Evolutionary conservation across 2,329 filamentous ascomycete species (phyloP).

Genomic region (Apiospora pterosperma): DNA sequence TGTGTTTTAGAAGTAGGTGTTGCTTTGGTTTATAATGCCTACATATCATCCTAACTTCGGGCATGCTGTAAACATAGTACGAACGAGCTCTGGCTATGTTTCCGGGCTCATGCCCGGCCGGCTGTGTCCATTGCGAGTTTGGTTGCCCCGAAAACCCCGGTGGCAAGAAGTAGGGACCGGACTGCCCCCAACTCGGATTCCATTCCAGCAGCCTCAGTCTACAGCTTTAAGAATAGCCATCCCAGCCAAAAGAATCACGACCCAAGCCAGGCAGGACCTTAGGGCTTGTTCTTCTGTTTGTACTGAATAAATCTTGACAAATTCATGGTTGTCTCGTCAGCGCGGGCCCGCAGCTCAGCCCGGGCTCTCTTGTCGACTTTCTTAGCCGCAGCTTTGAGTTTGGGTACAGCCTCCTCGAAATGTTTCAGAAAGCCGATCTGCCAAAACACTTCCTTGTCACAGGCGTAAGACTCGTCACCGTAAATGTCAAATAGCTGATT

Average conservation of each 20-base stretch:
- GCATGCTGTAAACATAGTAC: neutral
- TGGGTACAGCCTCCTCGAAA: constrained; percentile 51
- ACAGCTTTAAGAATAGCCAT: neutral
- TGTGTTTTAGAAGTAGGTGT: neutral
- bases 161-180: neutral
- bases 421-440: constrained; percentile 56
- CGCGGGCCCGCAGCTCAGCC: constrained; percentile 53
- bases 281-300: constrained; percentile 54
- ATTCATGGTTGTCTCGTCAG: constrained; percentile 61
- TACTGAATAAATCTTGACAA: constrained; percentile 60
- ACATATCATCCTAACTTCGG: neutral
- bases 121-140: neutral
- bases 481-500: constrained; percentile 68
- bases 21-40: neutral
- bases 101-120: neutral
- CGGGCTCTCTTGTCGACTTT: constrained; percentile 57
- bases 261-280: neutral
- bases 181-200: neutral
- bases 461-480: constrained; percentile 54
- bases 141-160: neutral
- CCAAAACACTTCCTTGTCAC: constrained; percentile 64
- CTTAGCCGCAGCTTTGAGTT: constrained; percentile 55
- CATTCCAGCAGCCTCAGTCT: neutral
- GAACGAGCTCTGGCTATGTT: neutral
- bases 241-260: neutral